Base-by-base conservation (phyloP, 768 basidiomycete species). In the Xerocomus brunneocitrinus region DNA sequence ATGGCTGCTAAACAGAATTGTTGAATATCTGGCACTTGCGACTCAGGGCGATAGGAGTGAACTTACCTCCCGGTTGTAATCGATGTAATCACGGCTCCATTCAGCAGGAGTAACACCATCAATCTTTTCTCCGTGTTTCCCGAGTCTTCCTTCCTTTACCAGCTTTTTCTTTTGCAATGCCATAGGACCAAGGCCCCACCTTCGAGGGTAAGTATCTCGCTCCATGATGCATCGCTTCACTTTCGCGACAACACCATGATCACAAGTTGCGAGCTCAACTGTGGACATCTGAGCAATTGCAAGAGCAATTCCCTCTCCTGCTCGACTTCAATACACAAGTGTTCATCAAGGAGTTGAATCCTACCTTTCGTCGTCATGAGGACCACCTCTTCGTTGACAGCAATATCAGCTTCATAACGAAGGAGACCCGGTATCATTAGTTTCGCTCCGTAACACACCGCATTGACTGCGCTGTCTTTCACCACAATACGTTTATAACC, bases 221-320 rank as follows among this genome's bases (percentile, higher is more conserved):
- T 98, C 97, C 97, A 99, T 99, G 67, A 99, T 98, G 67, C 95
- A 98, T 48, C 97, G 80, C 75, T 99, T 99, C 66, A 99, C 93
- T 75, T 98, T 98, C 34, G 97, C 97, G 40, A 98, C 95, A 53
- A 99, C 92, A 44, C 97, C 97, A 66, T 99, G 95, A 69, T 98
- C 95, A 70, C 95, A 98, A 3, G 95, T 95, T 8, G 93, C 89
- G 47, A 99, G 84, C 70, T 99, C 97, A 54, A 95, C 95, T 10
- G 97, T 98, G 16, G 95, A 91, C 97, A 99, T 99, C 67, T 95
- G 93, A 19, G 95, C 91, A 58, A 95, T 85, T 53, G 89, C 95
- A 39, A 97, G 81, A 22, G 94, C 94, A 65, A 95, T 95, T 31
- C 91, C 95, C 71, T 97, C 94, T 57, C 89, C 88, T 88, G 46